Evolutionary conservation across 805 yeast species (phyloP).

Genomic region (Metschnikowia rubicola): DNA sequence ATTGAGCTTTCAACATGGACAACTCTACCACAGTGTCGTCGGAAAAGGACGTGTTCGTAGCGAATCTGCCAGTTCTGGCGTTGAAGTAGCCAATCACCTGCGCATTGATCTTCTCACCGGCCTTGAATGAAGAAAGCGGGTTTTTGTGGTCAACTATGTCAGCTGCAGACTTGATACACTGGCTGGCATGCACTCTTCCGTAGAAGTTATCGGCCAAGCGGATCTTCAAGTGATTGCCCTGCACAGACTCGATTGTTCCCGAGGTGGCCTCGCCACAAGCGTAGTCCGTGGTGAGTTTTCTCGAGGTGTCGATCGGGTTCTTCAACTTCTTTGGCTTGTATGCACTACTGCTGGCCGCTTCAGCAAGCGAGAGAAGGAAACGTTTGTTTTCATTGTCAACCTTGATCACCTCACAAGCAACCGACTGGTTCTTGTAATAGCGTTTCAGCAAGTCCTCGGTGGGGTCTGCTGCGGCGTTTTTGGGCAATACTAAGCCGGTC

Average conservation of each 20-base stretch:
- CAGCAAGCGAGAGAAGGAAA: slow-evolving; percentile 62
- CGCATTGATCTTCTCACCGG: slow-evolving; percentile 57
- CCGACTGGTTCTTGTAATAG: slow-evolving; percentile 67
- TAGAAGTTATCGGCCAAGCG: slow-evolving; percentile 71
- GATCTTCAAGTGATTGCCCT: slow-evolving; percentile 71
- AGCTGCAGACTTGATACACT: slow-evolving; percentile 51
- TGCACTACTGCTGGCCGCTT: slow-evolving; percentile 18
- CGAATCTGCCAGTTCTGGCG: slow-evolving; percentile 60
- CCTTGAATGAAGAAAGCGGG: slow-evolving; percentile 58
- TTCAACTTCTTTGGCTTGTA: slow-evolving; percentile 17
- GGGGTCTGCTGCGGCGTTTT: slow-evolving; percentile 57
- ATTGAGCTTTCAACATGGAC: slow-evolving; percentile 46
- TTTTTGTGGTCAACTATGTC: slow-evolving; percentile 55
- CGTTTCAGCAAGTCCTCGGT: slow-evolving; percentile 49
- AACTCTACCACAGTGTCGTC: slow-evolving; percentile 62
- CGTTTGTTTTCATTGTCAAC: slow-evolving; percentile 67
- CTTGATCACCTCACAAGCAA: slow-evolving; percentile 61
- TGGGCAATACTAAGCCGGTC: slow-evolving; percentile 79
- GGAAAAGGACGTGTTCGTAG: slow-evolving; percentile 48
- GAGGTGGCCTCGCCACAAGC: slow-evolving; percentile 58
- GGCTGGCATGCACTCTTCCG: slow-evolving; percentile 77
- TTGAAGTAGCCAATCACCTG: slow-evolving; percentile 77
- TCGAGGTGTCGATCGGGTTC: slow-evolving; percentile 60
- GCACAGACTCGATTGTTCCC: slow-evolving; percentile 59
- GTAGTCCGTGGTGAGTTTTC: slow-evolving; percentile 48